Evolutionary conservation across 169 alveolate genomes (phyloP).

Genomic region (Cryptosporidium xiaoi): DNA sequence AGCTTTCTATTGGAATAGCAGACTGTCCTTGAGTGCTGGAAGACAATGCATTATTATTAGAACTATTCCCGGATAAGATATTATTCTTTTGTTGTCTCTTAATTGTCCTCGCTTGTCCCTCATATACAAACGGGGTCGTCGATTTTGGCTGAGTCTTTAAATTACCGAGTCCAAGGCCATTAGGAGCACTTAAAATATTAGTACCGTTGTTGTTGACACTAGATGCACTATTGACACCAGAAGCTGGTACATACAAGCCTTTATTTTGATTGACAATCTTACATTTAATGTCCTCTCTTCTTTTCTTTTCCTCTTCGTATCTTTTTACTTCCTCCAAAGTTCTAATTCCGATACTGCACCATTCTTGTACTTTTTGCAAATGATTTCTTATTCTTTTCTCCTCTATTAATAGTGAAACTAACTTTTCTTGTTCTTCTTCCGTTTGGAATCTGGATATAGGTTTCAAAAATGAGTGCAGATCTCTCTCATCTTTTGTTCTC

Average conservation of each 20-base stretch:
- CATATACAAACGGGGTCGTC: constrained; percentile 65
- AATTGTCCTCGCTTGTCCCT: constrained; percentile 69
- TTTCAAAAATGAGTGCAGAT: constrained; percentile 86
- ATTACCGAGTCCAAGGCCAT: constrained; percentile 66
- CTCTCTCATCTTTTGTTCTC: constrained; percentile 90
- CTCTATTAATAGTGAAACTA: constrained; percentile 86
- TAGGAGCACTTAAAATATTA: constrained; percentile 20
- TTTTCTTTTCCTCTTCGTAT: constrained; percentile 68
- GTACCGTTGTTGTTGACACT: not conserved
- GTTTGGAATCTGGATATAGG: constrained; percentile 90
- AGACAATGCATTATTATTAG: not conserved
- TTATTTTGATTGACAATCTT: constrained; percentile 48
- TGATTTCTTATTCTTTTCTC: constrained; percentile 88
- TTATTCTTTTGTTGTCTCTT: constrained; percentile 22
- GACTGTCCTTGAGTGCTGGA: constrained; percentile 3
- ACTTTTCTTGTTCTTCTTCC: constrained; percentile 89
- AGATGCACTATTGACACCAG: not conserved
- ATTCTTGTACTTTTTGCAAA: constrained; percentile 86
- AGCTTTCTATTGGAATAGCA: constrained; percentile 50
- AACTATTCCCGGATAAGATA: no score
- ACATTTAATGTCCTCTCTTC: constrained; percentile 56
- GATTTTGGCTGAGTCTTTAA: constrained; percentile 31
- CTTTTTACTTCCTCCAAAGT: constrained; percentile 86
- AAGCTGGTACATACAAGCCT: not conserved
- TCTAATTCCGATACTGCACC: constrained; percentile 90